Evolutionary conservation across 2,329 filamentous ascomycete genomes (phyloP), one percentile per base, ranked within the genome.

Genomic region (Epichloe aotearoae): DNA sequence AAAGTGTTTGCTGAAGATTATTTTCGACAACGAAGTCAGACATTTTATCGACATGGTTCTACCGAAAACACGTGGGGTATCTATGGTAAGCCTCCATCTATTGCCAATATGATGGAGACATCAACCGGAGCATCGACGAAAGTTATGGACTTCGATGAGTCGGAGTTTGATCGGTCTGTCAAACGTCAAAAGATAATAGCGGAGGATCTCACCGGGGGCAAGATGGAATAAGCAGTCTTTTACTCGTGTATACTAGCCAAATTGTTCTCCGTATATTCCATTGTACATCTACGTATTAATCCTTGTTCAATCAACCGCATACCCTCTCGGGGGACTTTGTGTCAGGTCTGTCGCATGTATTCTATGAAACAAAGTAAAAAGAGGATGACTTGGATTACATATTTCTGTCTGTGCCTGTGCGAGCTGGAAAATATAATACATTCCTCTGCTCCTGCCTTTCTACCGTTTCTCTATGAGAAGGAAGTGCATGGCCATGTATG

Each of bases 401-500:
- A 23, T 11, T 11, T 34, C 10, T 19, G n/a, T 17, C 23, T 34
- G 3, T 15, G 11, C 38, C 2, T 41, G 2, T 19, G 11, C 20
- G 4, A n/a, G 15, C 5, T 2, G 37, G 20, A 41, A 19, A 19
- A 19, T 44, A 6, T 15, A 43, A 43, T 4, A 26, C 3, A 26
- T 26, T 7, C 19, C 20, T 39, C 20, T 17, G 12, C 15, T 7
- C 11, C 46, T 41, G 15, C 5, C 36, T 10, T n/a, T 77, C 58
- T 66, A 71, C 57, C 69, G 62, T 75, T 82, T 91, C 76, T 98
- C 93, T 20, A 98, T 81, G 46, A 98, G 79, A 61, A 98, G 69
- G 54, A 97, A 69, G 71, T 98, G 93, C 88, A 98, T 95, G 15
- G 91, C 90, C 33, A 71, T 73, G 65, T 97, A 98, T 6, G 93